Evolutionary conservation across 2,329 filamentous ascomycete genomes (phyloP), one percentile per base, ranked within the genome.

Genomic region (Xylariaceae sp.): DNA sequence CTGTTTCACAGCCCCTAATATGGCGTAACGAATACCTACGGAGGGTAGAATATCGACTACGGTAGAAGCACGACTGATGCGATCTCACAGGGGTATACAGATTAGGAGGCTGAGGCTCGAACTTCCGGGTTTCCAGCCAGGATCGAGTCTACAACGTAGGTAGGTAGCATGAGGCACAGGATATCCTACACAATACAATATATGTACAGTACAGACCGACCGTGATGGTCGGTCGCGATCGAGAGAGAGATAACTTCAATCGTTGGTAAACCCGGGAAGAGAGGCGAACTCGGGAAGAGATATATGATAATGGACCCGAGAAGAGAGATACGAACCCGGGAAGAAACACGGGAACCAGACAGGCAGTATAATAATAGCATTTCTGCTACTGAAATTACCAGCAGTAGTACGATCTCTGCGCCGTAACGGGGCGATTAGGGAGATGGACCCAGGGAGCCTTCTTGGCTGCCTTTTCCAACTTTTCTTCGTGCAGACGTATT

Each of bases 361-460:
- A 30, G 23, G 4, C 23, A 30, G 23, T 30, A 18, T 30, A 30
- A 30, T 30, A 30, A 30, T 30, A 30, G 23, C 23, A 30, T 4
- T 30, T 30, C 23, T 30, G 23, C 23, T 4, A 30, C 23, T 30
- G 23, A 45, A 17, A 30, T 58, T 87, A 97, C 93, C 93, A 99
- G 62, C 89, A 85, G 75, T 95, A 95, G 74, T 94, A 95, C 71
- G 91, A 93, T 67, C 89, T 84, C 78, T 97, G 92, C 41, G 87
- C 87, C 62, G 88, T 87, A 57, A 99, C 81, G 5, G 88, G 89
- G 62, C 92, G 85, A 74, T 97, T 90, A 6, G 93, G 93, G 56
- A 97, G 78, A 68, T 92, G 90, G 10, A 89, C 83, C 93, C 93
- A 97, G 13, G 93, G 85, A 64, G 90, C 89, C 62, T 86, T 83